Evolutionary conservation across 352 stramenopile species (phyloP), one percentile per base, ranked within the genome.

Genomic region (Pilasporangium apinafurcum): DNA sequence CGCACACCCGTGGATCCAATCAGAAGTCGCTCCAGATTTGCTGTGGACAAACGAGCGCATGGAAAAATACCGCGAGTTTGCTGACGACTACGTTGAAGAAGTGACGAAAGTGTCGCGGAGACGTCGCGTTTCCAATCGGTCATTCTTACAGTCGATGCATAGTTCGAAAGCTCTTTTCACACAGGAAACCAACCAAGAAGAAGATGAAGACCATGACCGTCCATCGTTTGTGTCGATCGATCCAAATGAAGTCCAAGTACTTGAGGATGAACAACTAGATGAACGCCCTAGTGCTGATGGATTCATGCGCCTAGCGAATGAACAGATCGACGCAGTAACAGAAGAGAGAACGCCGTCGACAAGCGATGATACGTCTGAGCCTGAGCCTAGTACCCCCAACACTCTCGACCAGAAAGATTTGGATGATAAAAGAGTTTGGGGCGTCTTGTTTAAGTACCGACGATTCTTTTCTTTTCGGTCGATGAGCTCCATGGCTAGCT

Each of bases 141-240:
- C 49, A 14, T 48, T 43, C 7, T 51, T 33, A 9, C 54, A 55
- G 13, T 47, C 46, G 2, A 8, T 63, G 33, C 9, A 20, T 20
- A 53, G 35, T 21, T 37, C 21, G 18, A 26, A 31, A 32, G 50
- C 31, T 30, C 16, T 31, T 5, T 17, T 21, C 12, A 20, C 34
- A n/a, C 12, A 39, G n/a, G 9, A 17, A 12, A 39, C 34, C n/a
- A 48, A 56, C 8, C n/a, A 18, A 5, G 40, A 61, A 3, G 30
- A 37, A 5, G 58, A 69, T 12, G 35, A 45, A 12, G 33, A 46
- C 21, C 49, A 54, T 17, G 68, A 74, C 5, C 81, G 78, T 8
- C 63, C 73, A 35, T 93, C 81, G 4, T 87, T 83, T 24, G 51
- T 93, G 26, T 93, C 81, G 4, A 91, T 74, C 3, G 68, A 86